Base-by-base conservation (phyloP, 2,329 filamentous ascomycete genomes). In the Diaporthe nobilis region DNA sequence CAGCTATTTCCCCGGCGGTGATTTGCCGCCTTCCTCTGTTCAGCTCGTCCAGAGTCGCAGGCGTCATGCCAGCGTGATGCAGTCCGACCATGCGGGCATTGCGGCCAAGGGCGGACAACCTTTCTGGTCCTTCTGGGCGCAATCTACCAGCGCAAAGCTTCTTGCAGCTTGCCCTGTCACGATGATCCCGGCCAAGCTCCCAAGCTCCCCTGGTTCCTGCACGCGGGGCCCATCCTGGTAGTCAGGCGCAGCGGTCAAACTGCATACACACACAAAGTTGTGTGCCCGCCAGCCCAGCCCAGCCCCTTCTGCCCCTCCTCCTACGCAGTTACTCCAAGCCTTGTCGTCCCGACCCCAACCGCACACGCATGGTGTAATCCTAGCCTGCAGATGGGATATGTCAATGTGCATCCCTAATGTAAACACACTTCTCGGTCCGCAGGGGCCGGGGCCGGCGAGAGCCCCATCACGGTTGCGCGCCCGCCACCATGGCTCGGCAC, bases 221-320 rank as follows among this genome's bases (percentile, higher is more conserved):
- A 55, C 58, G 55, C 37, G 49, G 71, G 60, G 47, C 25, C 15
- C 47, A 70, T 68, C 57, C 57, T 63, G n/a, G 37, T n/a, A 53
- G 58, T 65, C 47, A 73, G 71, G 58, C 31, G 71, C 58, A 53
- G 57, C 71, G 71, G 71, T 72, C 57, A 31, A 47, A 68, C 65
- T 68, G n/a, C 47, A 42, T 47, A 49, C 25, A 28, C 31, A 12
- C 22, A 31, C 31, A 31, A 17, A 6, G 7, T 25, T 37, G 39
- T 34, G 28, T 20, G 31, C 31, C 60, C 13, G 60, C 39, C 39
- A 61, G 37, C 39, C 39, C 39, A 31, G 31, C 31, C 63, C 63
- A 51, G 42, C 47, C 63, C 31, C 25, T 17, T 31, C 28, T 60
- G 53, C 53, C 34, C 51, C 51, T 28, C 15, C 37, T 58, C 51